These are phyloP conservation scores for Monosporascus sp. DNA, from an alignment of 2,329 filamentous ascomycete genomes.

Conservation along the genomic window DNA sequence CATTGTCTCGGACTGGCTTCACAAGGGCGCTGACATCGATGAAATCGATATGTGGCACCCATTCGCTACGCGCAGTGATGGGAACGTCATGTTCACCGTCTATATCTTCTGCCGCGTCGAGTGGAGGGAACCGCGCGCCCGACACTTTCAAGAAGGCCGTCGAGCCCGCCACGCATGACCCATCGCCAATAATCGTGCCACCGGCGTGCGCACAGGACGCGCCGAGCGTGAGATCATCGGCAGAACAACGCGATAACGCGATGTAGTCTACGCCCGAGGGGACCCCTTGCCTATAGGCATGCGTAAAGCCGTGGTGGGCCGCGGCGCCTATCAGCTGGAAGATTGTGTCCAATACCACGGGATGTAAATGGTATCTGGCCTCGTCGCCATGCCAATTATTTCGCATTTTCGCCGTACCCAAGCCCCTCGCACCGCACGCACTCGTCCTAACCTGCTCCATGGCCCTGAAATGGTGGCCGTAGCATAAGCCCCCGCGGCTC, in stretches of 20 bases:
- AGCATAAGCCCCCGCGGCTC: background rate
- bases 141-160: no score
- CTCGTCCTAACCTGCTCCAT: background rate
- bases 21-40: background rate
- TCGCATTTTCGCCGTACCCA: no score
- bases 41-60: constrained; percentile 2
- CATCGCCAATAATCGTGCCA: no score
- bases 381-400: background rate
- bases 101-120: no score
- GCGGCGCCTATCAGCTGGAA: background rate
- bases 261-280: background rate
- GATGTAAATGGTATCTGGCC: constrained; percentile 1
- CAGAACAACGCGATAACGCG: background rate
- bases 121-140: no score
- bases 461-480: background rate
- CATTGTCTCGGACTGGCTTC: background rate
- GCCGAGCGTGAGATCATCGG: background rate
- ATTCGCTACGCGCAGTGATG: background rate
- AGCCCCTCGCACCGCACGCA: background rate
- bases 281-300: background rate
- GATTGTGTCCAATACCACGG: background rate
- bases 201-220: no score
- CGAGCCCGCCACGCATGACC: no score
- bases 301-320: background rate
- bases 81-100: background rate